Percentiles rank a stretch among this genome's conserved stretches.
Evolutionary conservation across 345 rosid genomes (phyloP).

Genomic region (Rhodomyrtus tomentosa): DNA sequence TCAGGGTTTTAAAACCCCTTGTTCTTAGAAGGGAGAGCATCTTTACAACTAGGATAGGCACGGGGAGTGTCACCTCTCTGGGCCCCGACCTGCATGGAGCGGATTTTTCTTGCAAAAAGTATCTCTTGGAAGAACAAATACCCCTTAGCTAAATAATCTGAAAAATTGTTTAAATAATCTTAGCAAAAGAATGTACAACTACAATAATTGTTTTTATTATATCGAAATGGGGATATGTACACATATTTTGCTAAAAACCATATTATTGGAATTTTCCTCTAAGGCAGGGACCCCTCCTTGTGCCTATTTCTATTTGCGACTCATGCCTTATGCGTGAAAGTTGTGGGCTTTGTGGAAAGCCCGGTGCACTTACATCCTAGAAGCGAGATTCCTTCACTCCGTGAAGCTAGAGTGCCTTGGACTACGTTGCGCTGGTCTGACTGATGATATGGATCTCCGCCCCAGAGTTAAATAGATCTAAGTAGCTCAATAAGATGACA

Average conservation of each 20-base stretch:
- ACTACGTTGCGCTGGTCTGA: not conserved
- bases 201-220: not conserved
- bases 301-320: not conserved
- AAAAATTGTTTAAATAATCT: not conserved
- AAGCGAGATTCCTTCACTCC: not conserved
- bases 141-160: not conserved
- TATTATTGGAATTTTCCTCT: not conserved
- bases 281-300: not conserved
- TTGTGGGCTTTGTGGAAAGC: not conserved
- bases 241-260: not conserved
- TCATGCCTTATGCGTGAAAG: not conserved
- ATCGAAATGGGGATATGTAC: not conserved
- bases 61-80: not conserved
- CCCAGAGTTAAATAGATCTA: not conserved
- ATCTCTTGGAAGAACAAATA: not conserved
- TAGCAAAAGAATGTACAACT: not conserved
- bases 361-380: not conserved
- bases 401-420: not conserved
- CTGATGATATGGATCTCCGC: not conserved
- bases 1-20: not conserved
- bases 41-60: not conserved
- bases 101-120: not conserved
- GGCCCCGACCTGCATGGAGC: not conserved
- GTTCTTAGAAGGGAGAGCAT: not conserved
- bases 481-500: not conserved